Base-by-base conservation (phyloP, 306 rosid genomes). In the Argentina anserina region DNA sequence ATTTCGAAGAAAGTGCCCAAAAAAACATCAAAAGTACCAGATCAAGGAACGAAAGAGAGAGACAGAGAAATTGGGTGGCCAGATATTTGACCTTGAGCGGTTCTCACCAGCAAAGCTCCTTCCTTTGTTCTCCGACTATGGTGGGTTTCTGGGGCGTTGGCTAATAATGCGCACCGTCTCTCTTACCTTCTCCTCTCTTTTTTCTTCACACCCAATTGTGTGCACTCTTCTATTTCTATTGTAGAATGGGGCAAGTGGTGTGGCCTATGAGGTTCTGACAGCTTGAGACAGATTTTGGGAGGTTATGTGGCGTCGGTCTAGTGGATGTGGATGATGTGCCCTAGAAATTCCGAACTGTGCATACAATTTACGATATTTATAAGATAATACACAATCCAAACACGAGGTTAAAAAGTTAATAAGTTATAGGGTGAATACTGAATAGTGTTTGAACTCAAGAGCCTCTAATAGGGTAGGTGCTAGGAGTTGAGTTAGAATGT, bases 41-140 rank as follows among this genome's bases (percentile, higher is more conserved):
- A 71, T 70, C 75, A 81, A 73, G 41, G 80, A 81, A 78, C 59
- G 72, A 72, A 67, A 83, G 62, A 52, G 84, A 86, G 78, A 81
- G 62, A 52, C 82, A 86, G 79, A 81, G 81, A 80, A 25, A 3
- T 28, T 52, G 59, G 59, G 29, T 52, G 59, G 14, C 14, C 26
- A 25, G 28, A 28, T 26, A 3, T 12, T 58, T 58, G n/a, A 63
- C 70, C 76, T 73, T 73, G 66, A 76, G 70, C 78, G 76, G 78
- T 72, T 79, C 75, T 40, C 77, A 73, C 40, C 31, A 31, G 65
- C 66, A 12, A 28, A 60, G 40, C 10, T 13, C 10, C 21, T 56
- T 25, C 26, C 20, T 56, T 25, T 26, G 17, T 33, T 21, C 21
- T 60, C 40, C 40, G 65, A 29, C 40, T 31, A 31, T 60, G 65